Conservation (phyloP, 2,329 filamentous ascomycete species). For the Fusarium setosum region DNA sequence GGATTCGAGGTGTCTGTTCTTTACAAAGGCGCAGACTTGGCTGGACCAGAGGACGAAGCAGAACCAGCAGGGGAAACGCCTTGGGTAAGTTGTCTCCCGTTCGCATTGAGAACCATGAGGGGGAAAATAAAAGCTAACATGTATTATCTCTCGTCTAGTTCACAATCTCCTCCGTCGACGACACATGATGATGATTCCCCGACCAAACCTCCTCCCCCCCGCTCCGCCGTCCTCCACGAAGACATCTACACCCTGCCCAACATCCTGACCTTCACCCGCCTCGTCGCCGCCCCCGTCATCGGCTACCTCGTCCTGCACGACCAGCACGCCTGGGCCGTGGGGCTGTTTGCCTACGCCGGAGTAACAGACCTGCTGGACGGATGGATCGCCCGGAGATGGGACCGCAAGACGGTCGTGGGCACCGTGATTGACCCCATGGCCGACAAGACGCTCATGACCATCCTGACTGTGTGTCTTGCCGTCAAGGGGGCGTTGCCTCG, state of each 20-base stretch:
- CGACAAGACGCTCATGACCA: conserved; percentile 95
- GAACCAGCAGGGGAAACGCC: conserved; percentile 14
- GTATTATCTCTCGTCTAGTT: too few species aligned
- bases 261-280: conserved; percentile 86
- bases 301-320: conserved; percentile 91
- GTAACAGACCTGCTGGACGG: conserved; percentile 94
- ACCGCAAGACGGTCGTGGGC: conserved; percentile 91
- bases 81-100: neutral
- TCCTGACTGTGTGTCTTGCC: conserved; percentile 86
- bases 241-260: conserved; percentile 99
- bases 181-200: conserved; percentile 1
- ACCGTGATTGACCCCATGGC: conserved; percentile 97
- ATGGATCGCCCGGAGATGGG: conserved; percentile 90
- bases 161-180: conserved; percentile 1
- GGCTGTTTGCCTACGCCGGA: conserved; percentile 91
- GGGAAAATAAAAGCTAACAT: too few species aligned
- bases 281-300: conserved; percentile 84
- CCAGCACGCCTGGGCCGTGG: conserved; percentile 80
- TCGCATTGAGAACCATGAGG: neutral
- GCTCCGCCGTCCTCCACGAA: conserved; percentile 62
- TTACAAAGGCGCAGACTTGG: conserved; percentile 35
- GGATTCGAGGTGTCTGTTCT: conserved; percentile 30
- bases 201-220: conserved; percentile 1
- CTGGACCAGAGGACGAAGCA: conserved; percentile 28
- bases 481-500: conserved; percentile 84